Evolutionary conservation across 768 basidiomycete species (phyloP).

Genomic region (Omphalotus guepiniiformis): DNA sequence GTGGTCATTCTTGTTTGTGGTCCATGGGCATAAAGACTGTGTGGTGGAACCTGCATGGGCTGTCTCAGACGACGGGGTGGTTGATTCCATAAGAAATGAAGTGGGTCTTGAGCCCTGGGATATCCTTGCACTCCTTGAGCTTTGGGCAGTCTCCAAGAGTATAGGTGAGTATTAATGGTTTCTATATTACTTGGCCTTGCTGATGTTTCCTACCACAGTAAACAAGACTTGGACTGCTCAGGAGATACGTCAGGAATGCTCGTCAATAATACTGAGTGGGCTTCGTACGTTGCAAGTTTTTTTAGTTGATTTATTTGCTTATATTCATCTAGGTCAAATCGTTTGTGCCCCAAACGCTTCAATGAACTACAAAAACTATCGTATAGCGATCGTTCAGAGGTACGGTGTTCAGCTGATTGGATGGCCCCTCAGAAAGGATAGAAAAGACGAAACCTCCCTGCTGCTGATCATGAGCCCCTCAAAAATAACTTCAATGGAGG

Average conservation of each 20-base stretch:
- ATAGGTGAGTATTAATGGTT: too few relatives aligned
- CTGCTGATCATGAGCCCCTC: background rate
- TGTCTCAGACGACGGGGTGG: background rate
- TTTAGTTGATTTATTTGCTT: background rate
- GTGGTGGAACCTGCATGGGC: background rate
- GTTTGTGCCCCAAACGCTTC: background rate
- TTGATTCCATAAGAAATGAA: background rate
- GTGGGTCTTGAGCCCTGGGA: background rate
- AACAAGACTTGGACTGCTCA: too few relatives aligned
- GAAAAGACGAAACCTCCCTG: too few relatives aligned
- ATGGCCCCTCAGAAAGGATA: too few relatives aligned
- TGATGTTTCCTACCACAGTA: too few relatives aligned
- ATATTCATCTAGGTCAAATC: background rate
- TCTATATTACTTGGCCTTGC: too few relatives aligned
- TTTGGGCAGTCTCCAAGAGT: too few relatives aligned
- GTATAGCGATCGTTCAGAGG: conserved; percentile 9
- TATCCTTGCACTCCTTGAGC: background rate
- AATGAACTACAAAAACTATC: conserved; percentile 16
- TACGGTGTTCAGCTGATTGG: conserved; percentile 11
- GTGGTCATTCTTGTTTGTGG: background rate
- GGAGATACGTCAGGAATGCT: background rate
- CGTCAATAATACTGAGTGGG: conserved; percentile 1
- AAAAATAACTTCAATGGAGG: background rate
- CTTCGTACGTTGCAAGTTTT: conserved; percentile 10
- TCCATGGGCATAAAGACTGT: background rate